phyloP scores from a whole-genome alignment of 148 eudicot species.

The Chenopodium suecicum region DNA sequence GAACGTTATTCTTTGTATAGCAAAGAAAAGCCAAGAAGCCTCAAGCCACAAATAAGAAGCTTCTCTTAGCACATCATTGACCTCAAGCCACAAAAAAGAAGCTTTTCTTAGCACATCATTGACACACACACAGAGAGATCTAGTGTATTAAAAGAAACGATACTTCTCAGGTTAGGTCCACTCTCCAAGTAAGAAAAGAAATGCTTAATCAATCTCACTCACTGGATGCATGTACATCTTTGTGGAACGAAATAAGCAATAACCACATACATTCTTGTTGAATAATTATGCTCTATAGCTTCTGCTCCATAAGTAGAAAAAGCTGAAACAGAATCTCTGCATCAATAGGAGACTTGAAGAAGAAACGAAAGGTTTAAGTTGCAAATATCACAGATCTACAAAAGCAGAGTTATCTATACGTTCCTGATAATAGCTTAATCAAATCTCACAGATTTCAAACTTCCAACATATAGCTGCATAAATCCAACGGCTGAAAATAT shows the following conservation, averaged over 20 bases:
- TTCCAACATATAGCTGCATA: background rate
- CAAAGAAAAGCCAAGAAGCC: background rate
- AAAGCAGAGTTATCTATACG: background rate
- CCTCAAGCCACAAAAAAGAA: no score
- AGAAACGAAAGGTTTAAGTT: background rate
- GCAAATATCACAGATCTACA: background rate
- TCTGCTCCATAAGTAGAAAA: background rate
- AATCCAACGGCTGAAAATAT: background rate
- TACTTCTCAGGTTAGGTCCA: background rate
- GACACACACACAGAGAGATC: no score
- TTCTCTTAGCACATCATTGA: no score
- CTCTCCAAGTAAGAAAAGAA: no score
- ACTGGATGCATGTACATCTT: background rate
- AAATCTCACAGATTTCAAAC: background rate
- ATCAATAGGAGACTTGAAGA: background rate
- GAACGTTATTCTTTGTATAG: background rate
- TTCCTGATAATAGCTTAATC: background rate
- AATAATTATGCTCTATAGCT: background rate
- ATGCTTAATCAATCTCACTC: background rate
- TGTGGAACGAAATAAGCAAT: background rate
- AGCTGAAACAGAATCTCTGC: background rate
- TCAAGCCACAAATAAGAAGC: no score
- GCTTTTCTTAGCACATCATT: no score
- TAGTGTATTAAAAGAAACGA: background rate
- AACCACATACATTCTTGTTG: background rate